Conservation (phyloP, 2,329 filamentous ascomycete genomes). For the Thielaviopsis punctulata region DNA sequence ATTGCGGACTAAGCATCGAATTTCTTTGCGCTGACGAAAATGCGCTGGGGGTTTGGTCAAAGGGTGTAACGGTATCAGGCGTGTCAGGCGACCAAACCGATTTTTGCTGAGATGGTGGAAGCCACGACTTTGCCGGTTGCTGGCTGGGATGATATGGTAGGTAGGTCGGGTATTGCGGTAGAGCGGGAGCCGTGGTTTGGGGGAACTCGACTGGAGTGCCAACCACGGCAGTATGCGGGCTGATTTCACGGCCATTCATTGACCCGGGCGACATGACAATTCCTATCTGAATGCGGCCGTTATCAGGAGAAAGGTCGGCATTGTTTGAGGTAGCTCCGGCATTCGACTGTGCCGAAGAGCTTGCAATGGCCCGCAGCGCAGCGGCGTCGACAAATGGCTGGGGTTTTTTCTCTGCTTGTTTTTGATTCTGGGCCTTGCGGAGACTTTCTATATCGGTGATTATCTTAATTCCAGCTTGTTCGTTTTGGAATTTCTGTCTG, state of each 20-base stretch:
- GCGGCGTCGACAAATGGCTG: constrained; percentile 40
- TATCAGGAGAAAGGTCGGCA: constrained; percentile 45
- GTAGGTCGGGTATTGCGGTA: constrained; percentile 12
- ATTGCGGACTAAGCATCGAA: background rate
- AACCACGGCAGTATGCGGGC: constrained; percentile 31
- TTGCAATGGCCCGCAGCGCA: constrained; percentile 42
- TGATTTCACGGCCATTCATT: constrained; percentile 20
- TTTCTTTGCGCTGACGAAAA: constrained; percentile 1
- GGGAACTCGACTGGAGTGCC: constrained; percentile 23
- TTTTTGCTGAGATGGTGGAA: constrained; percentile 4
- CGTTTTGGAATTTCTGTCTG: constrained; percentile 43
- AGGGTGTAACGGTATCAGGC: constrained; percentile 29
- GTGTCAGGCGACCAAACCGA: constrained; percentile 28
- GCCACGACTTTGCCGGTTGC: background rate
- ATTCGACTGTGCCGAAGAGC: constrained; percentile 33
- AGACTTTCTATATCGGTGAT: constrained; percentile 50
- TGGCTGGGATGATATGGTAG: constrained; percentile 3
- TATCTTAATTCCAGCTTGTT: constrained; percentile 45
- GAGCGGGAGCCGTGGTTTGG: background rate
- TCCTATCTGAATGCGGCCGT: constrained; percentile 57
- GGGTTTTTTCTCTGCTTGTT: constrained; percentile 15
- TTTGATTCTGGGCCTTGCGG: constrained; percentile 18
- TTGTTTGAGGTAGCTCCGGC: constrained; percentile 27
- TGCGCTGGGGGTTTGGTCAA: constrained; percentile 14
- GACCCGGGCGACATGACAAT: constrained; percentile 43